A percentile compares a stretch with the other conserved stretches of the same genome.
Conservation (phyloP, 2,329 filamentous ascomycete species). For the Arthrobotrys entomopaga region DNA sequence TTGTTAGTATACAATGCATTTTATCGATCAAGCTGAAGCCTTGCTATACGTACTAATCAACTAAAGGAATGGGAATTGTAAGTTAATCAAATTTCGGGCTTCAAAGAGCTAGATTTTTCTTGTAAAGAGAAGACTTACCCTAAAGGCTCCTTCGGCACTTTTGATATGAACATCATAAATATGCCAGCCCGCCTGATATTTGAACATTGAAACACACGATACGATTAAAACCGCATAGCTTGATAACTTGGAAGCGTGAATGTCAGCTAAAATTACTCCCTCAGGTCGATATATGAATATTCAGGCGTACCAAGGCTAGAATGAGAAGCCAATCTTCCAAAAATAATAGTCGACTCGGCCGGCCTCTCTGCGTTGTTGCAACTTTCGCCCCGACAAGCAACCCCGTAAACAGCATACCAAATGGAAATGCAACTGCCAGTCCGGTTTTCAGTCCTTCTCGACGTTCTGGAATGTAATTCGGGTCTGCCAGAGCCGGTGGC, state of each 20-base stretch:
- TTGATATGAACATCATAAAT: conserved; percentile 52
- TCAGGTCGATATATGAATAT: too few species aligned
- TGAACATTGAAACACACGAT: conserved; percentile 35
- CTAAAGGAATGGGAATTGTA: conserved; percentile 1
- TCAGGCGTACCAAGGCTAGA: conserved; percentile 26
- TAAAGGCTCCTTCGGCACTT: conserved; percentile 47
- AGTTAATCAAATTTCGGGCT: neutral
- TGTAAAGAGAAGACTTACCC: conserved; percentile 5
- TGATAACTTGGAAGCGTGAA: conserved; percentile 17
- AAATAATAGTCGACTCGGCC: conserved; percentile 25
- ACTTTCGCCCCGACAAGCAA: conserved; percentile 39
- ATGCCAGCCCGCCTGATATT: conserved; percentile 48
- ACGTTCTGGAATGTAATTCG: conserved; percentile 30
- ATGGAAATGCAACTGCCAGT: conserved; percentile 36
- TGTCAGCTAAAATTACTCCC: neutral
- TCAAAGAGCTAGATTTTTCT: too few species aligned
- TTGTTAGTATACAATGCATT: conserved; percentile 7
- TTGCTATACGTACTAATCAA: conserved; percentile 37
- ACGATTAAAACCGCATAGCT: conserved; percentile 39
- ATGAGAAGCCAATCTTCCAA: conserved; percentile 51
- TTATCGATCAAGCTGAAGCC: neutral
- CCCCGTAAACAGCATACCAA: conserved; percentile 36
- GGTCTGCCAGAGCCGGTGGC: conserved; percentile 30
- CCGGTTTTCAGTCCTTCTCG: conserved; percentile 44
- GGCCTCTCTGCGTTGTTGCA: conserved; percentile 47